Conservation (phyloP, 305 asterid genomes). For the Fraxinus angustifolia region DNA sequence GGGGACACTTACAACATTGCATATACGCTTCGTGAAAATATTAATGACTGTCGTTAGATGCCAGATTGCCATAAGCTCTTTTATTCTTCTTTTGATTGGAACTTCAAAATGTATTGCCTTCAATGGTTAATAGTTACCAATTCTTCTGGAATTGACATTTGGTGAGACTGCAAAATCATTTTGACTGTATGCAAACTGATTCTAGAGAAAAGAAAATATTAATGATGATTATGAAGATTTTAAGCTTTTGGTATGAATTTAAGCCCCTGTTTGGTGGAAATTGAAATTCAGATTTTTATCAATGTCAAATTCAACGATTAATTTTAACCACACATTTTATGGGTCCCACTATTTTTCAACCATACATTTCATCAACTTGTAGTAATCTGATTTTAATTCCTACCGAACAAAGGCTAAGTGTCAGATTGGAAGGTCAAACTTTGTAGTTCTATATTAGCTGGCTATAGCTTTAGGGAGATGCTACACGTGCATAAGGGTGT, state of each 20-base stretch:
- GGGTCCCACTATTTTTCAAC: too few relatives aligned
- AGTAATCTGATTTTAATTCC: too few relatives aligned
- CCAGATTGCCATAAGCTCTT: background rate
- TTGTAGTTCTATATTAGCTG: constrained; percentile 8
- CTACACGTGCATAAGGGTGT: too few relatives aligned
- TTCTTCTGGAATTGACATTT: background rate
- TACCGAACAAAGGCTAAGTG: background rate
- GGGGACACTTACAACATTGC: background rate
- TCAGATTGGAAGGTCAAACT: background rate
- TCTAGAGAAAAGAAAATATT: background rate
- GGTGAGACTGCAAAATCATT: background rate
- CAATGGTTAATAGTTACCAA: background rate
- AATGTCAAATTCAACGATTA: too few relatives aligned
- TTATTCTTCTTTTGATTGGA: background rate
- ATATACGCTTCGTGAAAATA: background rate
- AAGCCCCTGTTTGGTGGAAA: too few relatives aligned
- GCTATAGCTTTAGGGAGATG: background rate
- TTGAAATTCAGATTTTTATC: too few relatives aligned
- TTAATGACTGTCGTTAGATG: background rate
- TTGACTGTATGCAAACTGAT: background rate
- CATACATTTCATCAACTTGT: too few relatives aligned
- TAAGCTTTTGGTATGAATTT: background rate
- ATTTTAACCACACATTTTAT: too few relatives aligned
- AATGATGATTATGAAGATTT: background rate
- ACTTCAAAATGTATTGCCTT: background rate